Evolutionary conservation across 1,284 basidiomycete genomes (phyloP), one percentile per base, ranked within the genome.

Genomic region (Testicularia cyperi): DNA sequence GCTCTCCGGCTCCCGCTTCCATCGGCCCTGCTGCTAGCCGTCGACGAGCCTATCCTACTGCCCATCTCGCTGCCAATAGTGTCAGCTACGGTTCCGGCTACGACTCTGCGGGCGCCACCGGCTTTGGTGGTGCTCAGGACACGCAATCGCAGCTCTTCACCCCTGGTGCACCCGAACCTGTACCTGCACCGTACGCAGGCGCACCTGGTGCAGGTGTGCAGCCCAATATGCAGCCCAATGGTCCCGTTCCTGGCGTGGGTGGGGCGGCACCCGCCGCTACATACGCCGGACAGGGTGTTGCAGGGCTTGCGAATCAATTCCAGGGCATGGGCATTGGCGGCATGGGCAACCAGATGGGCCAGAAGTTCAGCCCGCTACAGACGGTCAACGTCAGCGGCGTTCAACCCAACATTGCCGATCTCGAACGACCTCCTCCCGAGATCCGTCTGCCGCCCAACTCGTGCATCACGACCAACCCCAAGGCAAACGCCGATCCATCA

Each of bases 371-470:
- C 52, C 47, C 64, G 4, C 64, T 70, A 12, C 57, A 54, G 52
- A 68, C 68, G 4, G 65, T 71, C 56, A 71, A 70, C 44, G 38
- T 72, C 25, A 60, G 66, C 33, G 68, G 68, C 5, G 44, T 47
- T n/a, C 66, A 68, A 38, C 72, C 92, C 25, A 90, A 97, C 76
- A 90, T 94, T 10, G 83, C 84, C 43, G 90, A 90, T 48, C 80
- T 97, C 40, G 81, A 84, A 36, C 81, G 83, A 25, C 85, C 87
- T 2, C 92, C 94, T 6, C 95, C 94, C 6, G 86, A 90, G 58
- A 90, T 94, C 55, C 82, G 87, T 19, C 82, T 98, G 8, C 92
- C 95, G 1, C 86, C 90, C n/a, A 80, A 80, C 47, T 78, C 92
- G 8, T 86, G 85, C 54, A 82, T 97, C 54, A 88, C 90, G 8